phyloP scores from a whole-genome alignment of 495 filamentous ascomycete species.

The Xylaria palmicola region DNA sequence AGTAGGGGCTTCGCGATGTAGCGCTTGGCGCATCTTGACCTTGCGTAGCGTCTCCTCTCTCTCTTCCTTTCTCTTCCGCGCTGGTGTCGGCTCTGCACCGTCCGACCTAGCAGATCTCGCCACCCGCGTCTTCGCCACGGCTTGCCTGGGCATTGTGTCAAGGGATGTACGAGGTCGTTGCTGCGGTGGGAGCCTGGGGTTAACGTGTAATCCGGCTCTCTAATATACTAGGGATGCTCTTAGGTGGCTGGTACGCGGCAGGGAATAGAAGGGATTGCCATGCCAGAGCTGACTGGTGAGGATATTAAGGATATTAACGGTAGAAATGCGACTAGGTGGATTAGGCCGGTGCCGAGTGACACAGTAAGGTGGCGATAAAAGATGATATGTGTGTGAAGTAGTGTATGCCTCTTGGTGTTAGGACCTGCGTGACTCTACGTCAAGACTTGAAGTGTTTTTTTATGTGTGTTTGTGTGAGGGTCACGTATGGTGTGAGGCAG shows the following conservation, averaged over 20 bases:
- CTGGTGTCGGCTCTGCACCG: neutral
- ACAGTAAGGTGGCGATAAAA: neutral
- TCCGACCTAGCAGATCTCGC: neutral
- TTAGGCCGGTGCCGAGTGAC: neutral
- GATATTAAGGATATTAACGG: neutral
- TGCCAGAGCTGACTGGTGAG: neutral
- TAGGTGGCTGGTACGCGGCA: neutral
- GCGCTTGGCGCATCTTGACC: neutral
- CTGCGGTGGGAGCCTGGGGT: neutral
- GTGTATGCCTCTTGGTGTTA: neutral
- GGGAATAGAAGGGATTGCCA: too few relatives aligned
- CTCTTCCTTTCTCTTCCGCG: neutral
- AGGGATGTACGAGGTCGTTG: neutral
- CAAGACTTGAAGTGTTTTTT: neutral
- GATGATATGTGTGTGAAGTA: neutral
- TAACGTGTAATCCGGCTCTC: neutral
- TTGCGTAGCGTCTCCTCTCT: neutral
- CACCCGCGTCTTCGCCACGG: neutral
- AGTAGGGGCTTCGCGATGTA: neutral
- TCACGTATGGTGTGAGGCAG: neutral
- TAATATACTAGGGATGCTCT: neutral
- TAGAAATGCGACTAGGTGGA: neutral
- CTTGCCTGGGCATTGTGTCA: neutral
- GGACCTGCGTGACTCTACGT: neutral
- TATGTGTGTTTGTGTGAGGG: neutral